phyloP scores from a whole-genome alignment of 768 basidiomycete species.

The Coprinopsis strossmayeri region DNA sequence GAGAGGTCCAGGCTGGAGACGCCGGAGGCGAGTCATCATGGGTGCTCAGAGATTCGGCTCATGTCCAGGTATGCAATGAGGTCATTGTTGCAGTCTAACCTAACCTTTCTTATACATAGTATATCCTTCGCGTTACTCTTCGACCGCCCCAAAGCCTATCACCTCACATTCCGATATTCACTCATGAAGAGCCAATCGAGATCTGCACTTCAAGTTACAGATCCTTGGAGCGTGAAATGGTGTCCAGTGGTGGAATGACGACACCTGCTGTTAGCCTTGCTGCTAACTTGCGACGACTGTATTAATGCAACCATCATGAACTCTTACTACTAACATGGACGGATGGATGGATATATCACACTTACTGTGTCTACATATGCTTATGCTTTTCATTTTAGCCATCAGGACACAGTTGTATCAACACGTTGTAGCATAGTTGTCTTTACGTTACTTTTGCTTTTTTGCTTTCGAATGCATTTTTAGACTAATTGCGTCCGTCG shows the following conservation, averaged over 20 bases:
- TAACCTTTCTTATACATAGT: no score
- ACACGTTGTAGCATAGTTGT: no score
- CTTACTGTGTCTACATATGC: not conserved
- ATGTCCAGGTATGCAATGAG: constrained; percentile 20
- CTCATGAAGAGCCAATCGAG: constrained; percentile 27
- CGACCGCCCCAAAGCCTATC: constrained; percentile 22
- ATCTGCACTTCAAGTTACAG: constrained; percentile 36
- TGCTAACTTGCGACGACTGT: constrained; percentile 13
- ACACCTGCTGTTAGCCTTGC: constrained; percentile 35
- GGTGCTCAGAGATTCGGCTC: constrained; percentile 23
- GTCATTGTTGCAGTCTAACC: not conserved
- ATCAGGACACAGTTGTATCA: no score
- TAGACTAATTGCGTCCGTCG: no score
- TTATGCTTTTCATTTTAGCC: no score
- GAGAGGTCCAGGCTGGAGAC: constrained; percentile 29
- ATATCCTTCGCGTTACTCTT: constrained; percentile 29
- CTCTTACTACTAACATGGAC: not conserved
- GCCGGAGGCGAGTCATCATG: constrained; percentile 31
- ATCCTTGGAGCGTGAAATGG: constrained; percentile 28
- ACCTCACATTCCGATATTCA: constrained; percentile 28
- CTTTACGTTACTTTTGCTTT: no score
- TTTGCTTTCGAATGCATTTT: no score
- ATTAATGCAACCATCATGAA: no score
- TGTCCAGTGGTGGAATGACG: constrained; percentile 28
- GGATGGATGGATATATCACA: not conserved